Conservation (phyloP, 179 eudicot species). For the Spergularia azorica region DNA sequence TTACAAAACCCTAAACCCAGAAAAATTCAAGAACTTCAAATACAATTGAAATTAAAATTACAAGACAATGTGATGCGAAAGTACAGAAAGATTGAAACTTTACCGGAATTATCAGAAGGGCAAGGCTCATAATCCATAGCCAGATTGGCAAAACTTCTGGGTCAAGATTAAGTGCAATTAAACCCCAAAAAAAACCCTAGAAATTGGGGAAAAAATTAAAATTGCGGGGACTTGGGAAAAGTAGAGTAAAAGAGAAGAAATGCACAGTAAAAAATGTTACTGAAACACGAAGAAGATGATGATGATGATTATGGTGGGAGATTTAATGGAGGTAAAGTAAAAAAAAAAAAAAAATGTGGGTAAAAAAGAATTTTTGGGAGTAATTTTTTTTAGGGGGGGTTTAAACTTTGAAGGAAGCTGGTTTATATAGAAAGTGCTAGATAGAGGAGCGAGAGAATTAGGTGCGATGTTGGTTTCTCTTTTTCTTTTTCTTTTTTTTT, state of each 20-base stretch:
- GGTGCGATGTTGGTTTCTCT: too few species aligned
- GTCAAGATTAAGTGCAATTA: neutral
- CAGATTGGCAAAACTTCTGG: slow-evolving; percentile 15
- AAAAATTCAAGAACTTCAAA: slow-evolving; percentile 6
- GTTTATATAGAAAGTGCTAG: slow-evolving; percentile 22
- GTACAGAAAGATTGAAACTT: neutral
- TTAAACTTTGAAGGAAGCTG: slow-evolving; percentile 14
- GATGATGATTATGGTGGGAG: neutral
- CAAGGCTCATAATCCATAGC: slow-evolving; percentile 39
- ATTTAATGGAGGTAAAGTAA: too few species aligned
- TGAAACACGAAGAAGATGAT: neutral
- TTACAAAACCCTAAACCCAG: slow-evolving; percentile 29
- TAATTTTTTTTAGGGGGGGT: neutral
- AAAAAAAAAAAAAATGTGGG: neutral
- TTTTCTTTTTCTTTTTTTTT: too few species aligned
- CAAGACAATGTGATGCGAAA: neutral
- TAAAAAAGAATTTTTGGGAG: neutral
- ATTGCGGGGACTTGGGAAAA: neutral
- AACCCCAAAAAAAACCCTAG: slow-evolving; percentile 33
- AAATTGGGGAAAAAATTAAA: neutral
- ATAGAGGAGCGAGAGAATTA: neutral
- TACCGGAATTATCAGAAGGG: slow-evolving; percentile 35
- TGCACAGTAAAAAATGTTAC: neutral
- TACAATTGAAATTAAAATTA: neutral
- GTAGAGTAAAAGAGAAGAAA: neutral